phyloP scores from a whole-genome alignment of 768 basidiomycete genomes.

The Leucocoprinus sp. region DNA sequence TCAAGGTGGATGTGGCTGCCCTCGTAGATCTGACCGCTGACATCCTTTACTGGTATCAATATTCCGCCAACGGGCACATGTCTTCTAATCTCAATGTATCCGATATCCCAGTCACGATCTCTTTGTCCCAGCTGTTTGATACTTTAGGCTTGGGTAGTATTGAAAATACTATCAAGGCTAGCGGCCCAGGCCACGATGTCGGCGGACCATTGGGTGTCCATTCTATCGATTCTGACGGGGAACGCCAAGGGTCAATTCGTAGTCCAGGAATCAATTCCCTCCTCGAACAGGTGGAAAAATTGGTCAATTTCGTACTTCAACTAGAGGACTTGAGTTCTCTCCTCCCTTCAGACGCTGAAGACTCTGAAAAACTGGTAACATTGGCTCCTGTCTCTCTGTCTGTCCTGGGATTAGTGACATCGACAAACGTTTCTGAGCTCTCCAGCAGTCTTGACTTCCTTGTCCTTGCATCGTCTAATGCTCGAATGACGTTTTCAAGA shows the following conservation, averaged over 20 bases:
- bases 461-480: neutral
- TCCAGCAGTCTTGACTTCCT: neutral
- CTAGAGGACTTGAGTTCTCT: neutral
- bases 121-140: neutral
- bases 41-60: neutral
- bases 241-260: neutral
- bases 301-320: neutral
- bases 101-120: neutral
- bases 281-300: neutral
- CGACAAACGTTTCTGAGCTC: neutral
- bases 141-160: conserved; percentile 8
- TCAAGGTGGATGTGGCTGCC: conserved; percentile 13
- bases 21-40: conserved; percentile 11
- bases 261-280: neutral
- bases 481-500: neutral
- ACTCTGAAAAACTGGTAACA: neutral
- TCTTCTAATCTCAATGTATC: neutral
- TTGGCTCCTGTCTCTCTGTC: neutral
- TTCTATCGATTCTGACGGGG: conserved; percentile 10
- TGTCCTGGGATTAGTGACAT: neutral
- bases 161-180: conserved; percentile 10
- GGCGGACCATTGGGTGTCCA: conserved; percentile 12
- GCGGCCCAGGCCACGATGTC: conserved; percentile 12
- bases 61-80: neutral
- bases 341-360: neutral